Evolutionary conservation across 768 basidiomycete genomes (phyloP), one percentile per base, ranked within the genome.

Genomic region (Xerocomellus dryophilus): DNA sequence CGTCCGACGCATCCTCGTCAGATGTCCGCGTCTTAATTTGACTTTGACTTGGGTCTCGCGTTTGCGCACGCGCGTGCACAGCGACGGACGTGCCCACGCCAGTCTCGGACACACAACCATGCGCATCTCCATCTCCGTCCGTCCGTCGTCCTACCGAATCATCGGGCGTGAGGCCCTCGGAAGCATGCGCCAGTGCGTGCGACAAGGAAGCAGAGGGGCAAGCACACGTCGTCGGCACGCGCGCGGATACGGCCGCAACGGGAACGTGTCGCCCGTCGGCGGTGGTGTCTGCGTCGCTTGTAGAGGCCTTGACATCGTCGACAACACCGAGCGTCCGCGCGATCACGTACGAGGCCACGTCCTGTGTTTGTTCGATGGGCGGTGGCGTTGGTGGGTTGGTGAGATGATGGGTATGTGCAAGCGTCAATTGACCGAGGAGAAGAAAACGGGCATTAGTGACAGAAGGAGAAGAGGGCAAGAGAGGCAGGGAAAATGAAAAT

Each of bases 321-420:
- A 88, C 79, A 49, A 89, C 78, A 32, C 89, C 90, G 47, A 93
- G 78, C 7, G 88, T 91, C 53, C 90, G 84, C 12, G 87, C 90
- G 65, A 93, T 88, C 53, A 84, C 82, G 62, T 92, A 93, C 18
- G 90, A 88, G 3, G 82, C 76, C 50, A 92, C 82, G 67, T 93
- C 90, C 90, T 92, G 35, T 18, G 25, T 47, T 48, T 11, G 41
- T 54, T 47, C 59, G 56, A 23, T 9, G 49, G 18, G 11, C 7
- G 8, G 56, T 36, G 41, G 32, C 43, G 32, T 54, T 43, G 35
- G 23, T 42, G 45, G 7, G 39, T 31, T 18, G 46, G 44, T 38
- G 47, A 17, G 35, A 39, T 29, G 29, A 46, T 47, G 40, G 35
- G n/a, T 23, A 27, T 23, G 25, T 50, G n/a, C 15, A 17, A 27